Percentiles rank a stretch among this genome's conserved stretches.
These are phyloP conservation scores for Salvia sclarea DNA, from an alignment of 305 asterid species.

Conservation along the genomic window DNA sequence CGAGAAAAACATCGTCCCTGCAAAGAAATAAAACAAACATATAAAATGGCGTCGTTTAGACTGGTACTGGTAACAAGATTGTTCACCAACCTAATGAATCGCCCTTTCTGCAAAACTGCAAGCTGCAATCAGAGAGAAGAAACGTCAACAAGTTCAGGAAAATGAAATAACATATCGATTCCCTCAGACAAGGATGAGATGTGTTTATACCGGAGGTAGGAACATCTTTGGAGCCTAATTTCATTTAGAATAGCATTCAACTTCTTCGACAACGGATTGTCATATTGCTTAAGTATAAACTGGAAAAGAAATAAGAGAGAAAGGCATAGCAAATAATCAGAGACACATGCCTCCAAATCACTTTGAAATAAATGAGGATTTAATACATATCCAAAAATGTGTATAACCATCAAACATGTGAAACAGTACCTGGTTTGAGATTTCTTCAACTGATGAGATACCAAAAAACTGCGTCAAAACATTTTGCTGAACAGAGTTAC, in stretches of 20 bases:
- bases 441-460: slow-evolving; percentile 68
- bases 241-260: slow-evolving; percentile 74
- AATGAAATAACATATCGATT: background rate
- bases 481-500: slow-evolving; percentile 59
- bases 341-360: slow-evolving; percentile 1
- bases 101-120: slow-evolving; percentile 78
- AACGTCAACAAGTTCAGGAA: slow-evolving; percentile 2
- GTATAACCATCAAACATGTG: slow-evolving; percentile 20
- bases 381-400: background rate
- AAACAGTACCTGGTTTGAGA: slow-evolving; percentile 65
- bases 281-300: slow-evolving; percentile 76
- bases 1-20: slow-evolving; percentile 73
- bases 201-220: slow-evolving; percentile 76
- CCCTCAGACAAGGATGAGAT: slow-evolving; percentile 10
- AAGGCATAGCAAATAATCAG: background rate
- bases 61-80: background rate
- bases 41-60: background rate
- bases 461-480: slow-evolving; percentile 59
- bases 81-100: slow-evolving; percentile 77
- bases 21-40: background rate
- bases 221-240: slow-evolving; percentile 76
- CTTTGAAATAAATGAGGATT: background rate
- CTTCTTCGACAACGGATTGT: slow-evolving; percentile 78
- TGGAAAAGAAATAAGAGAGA: slow-evolving; percentile 30
- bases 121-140: slow-evolving; percentile 46